Base-by-base conservation (phyloP, 129 eudicot genomes). In the Artemisia argyi region DNA sequence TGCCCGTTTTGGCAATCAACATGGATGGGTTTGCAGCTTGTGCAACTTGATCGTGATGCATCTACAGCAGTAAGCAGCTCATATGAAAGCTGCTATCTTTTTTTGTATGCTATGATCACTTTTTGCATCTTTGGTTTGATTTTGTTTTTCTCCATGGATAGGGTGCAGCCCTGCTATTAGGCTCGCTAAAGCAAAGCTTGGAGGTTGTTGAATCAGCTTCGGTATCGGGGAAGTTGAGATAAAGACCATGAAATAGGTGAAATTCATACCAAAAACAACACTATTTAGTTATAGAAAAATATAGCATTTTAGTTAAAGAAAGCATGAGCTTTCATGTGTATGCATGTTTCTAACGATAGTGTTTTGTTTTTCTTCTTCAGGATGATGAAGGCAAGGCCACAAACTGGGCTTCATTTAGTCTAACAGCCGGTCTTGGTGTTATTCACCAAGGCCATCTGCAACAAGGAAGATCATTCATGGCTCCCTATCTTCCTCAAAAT, bases 31-130 rank as follows among this genome's bases (percentile, higher is more conserved):
- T 76, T 95, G 83, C 96, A 91, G 77, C 92, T 95, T 83, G 99
- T 96, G 11, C 99, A 90, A 72, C 95, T 95, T 39, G 77, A 96
- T 65, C 96, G 99, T 75, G 99, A 95, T 88, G 97, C 97, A 71
- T 95, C 99, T 81, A 97, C 99, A 59, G 97, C 97, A 63, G 97
- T 95, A 70, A 75, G 97, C 80, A 65, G 42, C 79, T 80, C 57
- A 59, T 69, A 42, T 9, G 51, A n/a, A 52, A n/a, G 49, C 24
- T 35, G 3, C 2, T 69, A 3, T 42, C 22, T 26, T 60, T 42
- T 22, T 15, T 7, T 20, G 18, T 65, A 16, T 47, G n/a, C 71
- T 69, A 4, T 12, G 9, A 42, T 12, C 32, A 54, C 65, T 54
- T 39, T n/a, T 61, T 73, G 54, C 55, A 20, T 61, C 24, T 22